Base-by-base conservation (phyloP, 2,329 filamentous ascomycete genomes). In the Elsinoe arachidis region DNA sequence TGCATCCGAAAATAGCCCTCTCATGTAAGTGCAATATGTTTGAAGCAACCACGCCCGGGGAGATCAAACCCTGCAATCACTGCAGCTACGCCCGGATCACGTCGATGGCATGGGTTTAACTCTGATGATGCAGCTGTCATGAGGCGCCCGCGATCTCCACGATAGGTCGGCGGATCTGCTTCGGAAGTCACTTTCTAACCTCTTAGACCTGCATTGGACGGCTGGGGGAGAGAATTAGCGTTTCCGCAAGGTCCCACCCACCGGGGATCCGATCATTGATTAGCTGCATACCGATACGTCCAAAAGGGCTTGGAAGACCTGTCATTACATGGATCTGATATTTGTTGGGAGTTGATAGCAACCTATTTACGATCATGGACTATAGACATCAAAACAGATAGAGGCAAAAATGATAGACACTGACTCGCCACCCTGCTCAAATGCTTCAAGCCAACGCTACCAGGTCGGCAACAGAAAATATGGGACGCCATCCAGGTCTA, bases 151-250 rank as follows among this genome's bases (percentile, higher is more conserved):
- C 23, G 49, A 53, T 53, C 49, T 39, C 15, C 33, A 21, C n/a
- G 15, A 51, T 23, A 21, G 49, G 19, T 19, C 19, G 12, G 33
- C 49, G 49, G 49, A 53, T 53, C 49, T 53, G 49, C 49, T 53
- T 38, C 49, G 49, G 49, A 53, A 46, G 41, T 19, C 2, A 23
- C 6, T 6, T 41, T 21, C 41, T 46, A 46, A 38, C 17, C 33
- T 53, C n/a, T 53, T 53, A 53, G 49, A 21, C 49, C 49, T 53
- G 49, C 49, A 53, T 53, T 14, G 49, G 33, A n/a, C 33, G 33
- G 9, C 14, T 52, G 26, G 26, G 47, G 39, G 33, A 35, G 26
- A 23, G 4, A 14, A 9, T 34, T 53, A 53, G 49, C 49, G 49
- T n/a, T 14, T 19, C 26, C 49, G 49, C 49, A 12, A 15, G 26